A percentile compares a stretch with the other conserved stretches of the same genome.
Evolutionary conservation across 1,284 basidiomycete genomes (phyloP).

Genomic region (Leccinum insigne): DNA sequence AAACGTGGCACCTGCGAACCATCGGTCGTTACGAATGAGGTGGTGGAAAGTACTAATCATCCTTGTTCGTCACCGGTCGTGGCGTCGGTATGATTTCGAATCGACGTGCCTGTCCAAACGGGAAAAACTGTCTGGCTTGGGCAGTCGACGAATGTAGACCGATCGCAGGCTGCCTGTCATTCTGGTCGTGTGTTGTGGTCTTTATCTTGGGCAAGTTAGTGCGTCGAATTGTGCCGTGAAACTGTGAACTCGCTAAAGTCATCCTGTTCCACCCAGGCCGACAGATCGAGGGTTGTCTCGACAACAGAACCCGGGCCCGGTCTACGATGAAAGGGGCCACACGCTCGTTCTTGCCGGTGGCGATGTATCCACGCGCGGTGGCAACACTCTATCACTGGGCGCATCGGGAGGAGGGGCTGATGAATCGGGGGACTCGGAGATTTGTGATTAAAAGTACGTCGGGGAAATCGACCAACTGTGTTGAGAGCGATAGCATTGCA

Average conservation of each 20-base stretch:
- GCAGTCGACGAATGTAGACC: constrained; percentile 20
- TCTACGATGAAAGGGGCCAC: constrained; percentile 28
- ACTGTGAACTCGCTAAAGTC: no score
- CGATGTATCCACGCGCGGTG: constrained; percentile 30
- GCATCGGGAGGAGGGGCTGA: constrained; percentile 24
- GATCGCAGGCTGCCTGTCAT: background rate
- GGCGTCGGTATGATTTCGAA: constrained; percentile 33
- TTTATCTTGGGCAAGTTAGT: constrained; percentile 26
- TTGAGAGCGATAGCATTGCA: constrained; percentile 39
- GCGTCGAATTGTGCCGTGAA: constrained; percentile 41
- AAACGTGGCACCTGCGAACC: constrained; percentile 44
- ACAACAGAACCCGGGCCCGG: constrained; percentile 25
- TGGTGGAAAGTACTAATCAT: constrained; percentile 34
- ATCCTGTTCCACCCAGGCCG: constrained; percentile 25
- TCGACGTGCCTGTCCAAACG: constrained; percentile 32
- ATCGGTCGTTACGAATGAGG: constrained; percentile 22
- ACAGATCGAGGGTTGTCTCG: constrained; percentile 45
- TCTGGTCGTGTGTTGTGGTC: constrained; percentile 21
- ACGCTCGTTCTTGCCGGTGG: constrained; percentile 21
- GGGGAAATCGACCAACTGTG: constrained; percentile 31
- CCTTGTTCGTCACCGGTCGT: constrained; percentile 29
- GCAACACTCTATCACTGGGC: constrained; percentile 25
- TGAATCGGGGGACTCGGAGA: constrained; percentile 16
- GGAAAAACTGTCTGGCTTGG: constrained; percentile 33
- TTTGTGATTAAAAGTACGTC: constrained; percentile 23